These are phyloP conservation scores for Cornus suecica DNA, from an alignment of 148 eudicot species.

Conservation along the genomic window DNA sequence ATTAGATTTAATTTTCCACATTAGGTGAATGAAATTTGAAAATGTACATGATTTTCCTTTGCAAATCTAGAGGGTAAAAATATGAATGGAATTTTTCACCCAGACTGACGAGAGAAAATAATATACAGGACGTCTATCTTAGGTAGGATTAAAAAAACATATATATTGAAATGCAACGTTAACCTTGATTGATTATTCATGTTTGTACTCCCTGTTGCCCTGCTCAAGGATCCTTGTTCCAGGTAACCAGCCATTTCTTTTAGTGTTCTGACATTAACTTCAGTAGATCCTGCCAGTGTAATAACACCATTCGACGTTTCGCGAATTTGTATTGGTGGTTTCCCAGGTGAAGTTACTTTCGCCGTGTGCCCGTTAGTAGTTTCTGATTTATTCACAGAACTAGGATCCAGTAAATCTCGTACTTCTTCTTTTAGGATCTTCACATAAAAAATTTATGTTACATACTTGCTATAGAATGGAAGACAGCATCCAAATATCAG, in stretches of 20 bases:
- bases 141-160: background rate
- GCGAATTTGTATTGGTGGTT: conserved; percentile 93
- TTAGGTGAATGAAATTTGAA: background rate
- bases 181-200: conserved; percentile 98
- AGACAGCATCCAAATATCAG: conserved; percentile 1
- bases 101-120: background rate
- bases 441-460: conserved; percentile 27
- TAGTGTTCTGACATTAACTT: conserved; percentile 71
- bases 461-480: conserved; percentile 12
- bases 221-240: conserved; percentile 91
- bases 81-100: background rate
- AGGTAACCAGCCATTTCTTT: conserved; percentile 96
- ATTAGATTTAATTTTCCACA: background rate
- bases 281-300: conserved; percentile 95
- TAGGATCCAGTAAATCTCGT: conserved; percentile 77
- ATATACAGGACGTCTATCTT: background rate
- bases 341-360: conserved; percentile 70
- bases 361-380: conserved; percentile 49
- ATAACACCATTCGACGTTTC: conserved; percentile 95
- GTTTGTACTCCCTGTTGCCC: conserved; percentile 99
- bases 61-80: background rate
- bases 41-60: background rate
- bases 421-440: conserved; percentile 99
- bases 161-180: background rate
- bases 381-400: conserved; percentile 56